A percentile compares a stretch with the other conserved stretches of the same genome.
phyloP scores from a whole-genome alignment of 305 asterid genomes.

The Stenogyne calaminthoides region DNA sequence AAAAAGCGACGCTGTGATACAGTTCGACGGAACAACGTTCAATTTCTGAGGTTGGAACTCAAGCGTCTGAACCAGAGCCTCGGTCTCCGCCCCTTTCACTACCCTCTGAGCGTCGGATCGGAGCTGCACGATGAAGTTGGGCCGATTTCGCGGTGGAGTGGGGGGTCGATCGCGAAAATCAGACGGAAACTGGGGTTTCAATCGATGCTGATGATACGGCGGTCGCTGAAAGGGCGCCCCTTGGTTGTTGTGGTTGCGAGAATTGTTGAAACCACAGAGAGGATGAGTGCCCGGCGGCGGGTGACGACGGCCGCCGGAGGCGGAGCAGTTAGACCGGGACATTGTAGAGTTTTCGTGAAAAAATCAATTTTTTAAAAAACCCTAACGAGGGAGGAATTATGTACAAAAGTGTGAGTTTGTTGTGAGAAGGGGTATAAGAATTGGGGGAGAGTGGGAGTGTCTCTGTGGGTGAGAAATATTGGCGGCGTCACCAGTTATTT shows the following conservation, averaged over 20 bases:
- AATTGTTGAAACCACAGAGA: conserved; percentile 25
- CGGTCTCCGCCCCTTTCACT: conserved; percentile 23
- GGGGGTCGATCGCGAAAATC: conserved; percentile 57
- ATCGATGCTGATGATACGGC: conserved; percentile 30
- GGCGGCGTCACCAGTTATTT: background rate
- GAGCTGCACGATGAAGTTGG: conserved; percentile 59
- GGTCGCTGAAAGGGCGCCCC: conserved; percentile 33
- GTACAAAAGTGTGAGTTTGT: background rate
- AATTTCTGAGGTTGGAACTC: conserved; percentile 41
- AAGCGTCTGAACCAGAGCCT: conserved; percentile 37
- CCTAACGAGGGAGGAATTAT: conserved; percentile 10
- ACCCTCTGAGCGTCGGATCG: conserved; percentile 25
- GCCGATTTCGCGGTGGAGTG: conserved; percentile 27
- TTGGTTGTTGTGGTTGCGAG: conserved; percentile 6
- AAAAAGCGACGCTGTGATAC: conserved; percentile 31
- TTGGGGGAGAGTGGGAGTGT: background rate
- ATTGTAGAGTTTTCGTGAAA: conserved; percentile 18
- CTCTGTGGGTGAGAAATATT: conserved; percentile 6
- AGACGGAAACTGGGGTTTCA: conserved; percentile 28
- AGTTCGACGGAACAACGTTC: conserved; percentile 11
- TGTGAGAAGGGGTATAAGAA: background rate
- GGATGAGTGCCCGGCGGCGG: conserved; percentile 24
- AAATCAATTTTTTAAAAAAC: conserved; percentile 1
- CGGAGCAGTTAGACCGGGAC: conserved; percentile 25
- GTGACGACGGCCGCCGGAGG: conserved; percentile 21